These are phyloP conservation scores for Saccharomycopsis sp. DNA, from an alignment of 805 yeast species.

Conservation along the genomic window DNA sequence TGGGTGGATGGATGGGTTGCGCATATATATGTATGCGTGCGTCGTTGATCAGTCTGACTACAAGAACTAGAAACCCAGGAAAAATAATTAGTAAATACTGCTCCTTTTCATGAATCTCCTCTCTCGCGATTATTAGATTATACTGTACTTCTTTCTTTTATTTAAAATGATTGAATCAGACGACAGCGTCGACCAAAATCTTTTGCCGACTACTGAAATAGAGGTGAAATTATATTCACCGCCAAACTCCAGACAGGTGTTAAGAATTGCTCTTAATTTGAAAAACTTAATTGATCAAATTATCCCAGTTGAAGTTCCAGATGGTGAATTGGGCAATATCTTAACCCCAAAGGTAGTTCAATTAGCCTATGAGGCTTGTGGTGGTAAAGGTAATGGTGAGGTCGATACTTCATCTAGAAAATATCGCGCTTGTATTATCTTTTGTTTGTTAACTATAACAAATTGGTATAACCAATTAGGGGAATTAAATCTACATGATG, in stretches of 20 bases:
- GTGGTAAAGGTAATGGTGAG: constrained; percentile 73
- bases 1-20: too few relatives aligned
- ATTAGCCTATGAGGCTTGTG: constrained; percentile 66
- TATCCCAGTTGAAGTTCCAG: constrained; percentile 43
- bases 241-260: constrained; percentile 57
- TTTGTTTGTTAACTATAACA: constrained; percentile 63
- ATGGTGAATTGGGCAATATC: constrained; percentile 36
- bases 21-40: too few relatives aligned
- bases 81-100: too few relatives aligned
- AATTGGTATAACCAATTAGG: constrained; percentile 67
- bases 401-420: constrained; percentile 47
- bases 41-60: too few relatives aligned
- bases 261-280: constrained; percentile 64
- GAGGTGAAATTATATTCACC: constrained; percentile 20
- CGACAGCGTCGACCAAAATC: constrained; percentile 3
- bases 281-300: constrained; percentile 60
- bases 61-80: too few relatives aligned
- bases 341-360: constrained; percentile 51
- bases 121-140: too few relatives aligned
- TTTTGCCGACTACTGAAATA: constrained; percentile 10
- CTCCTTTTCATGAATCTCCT: too few relatives aligned
- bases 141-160: too few relatives aligned
- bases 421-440: constrained; percentile 61
- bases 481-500: constrained; percentile 55
- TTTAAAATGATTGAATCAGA: too few relatives aligned